Conservation (phyloP, 805 yeast species). For the Ogataea siamensis region DNA sequence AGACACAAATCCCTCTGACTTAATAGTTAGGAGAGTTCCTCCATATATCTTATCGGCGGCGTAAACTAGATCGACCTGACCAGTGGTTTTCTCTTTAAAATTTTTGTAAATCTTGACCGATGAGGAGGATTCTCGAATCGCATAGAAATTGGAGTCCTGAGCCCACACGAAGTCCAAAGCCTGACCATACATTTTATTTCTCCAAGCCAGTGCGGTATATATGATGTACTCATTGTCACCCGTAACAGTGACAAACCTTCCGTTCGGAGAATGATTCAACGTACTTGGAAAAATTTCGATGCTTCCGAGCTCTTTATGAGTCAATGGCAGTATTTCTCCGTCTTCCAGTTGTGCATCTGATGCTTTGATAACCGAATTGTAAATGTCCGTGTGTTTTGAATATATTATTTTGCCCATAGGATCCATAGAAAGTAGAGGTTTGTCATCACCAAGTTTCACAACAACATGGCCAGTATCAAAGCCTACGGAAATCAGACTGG, state of each 20-base stretch:
- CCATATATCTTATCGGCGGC: constrained; percentile 80
- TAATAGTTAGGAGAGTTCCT: constrained; percentile 85
- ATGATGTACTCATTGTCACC: constrained; percentile 98
- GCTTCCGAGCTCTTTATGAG: constrained; percentile 88
- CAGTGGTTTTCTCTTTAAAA: constrained; percentile 72
- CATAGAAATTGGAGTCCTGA: constrained; percentile 82
- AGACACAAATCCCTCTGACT: constrained; percentile 78
- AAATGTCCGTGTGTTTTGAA: constrained; percentile 88
- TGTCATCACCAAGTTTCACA: constrained; percentile 87
- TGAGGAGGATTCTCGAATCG: constrained; percentile 68
- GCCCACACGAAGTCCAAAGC: constrained; percentile 96
- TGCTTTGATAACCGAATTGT: constrained; percentile 72
- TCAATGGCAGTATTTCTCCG: constrained; percentile 75
- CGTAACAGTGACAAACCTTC: constrained; percentile 92
- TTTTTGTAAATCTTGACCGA: constrained; percentile 73
- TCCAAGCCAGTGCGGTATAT: constrained; percentile 97
- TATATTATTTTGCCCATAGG: constrained; percentile 87
- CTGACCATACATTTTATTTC: constrained; percentile 88
- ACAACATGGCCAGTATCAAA: constrained; percentile 94
- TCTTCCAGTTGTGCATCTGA: constrained; percentile 65
- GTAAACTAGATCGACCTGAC: constrained; percentile 62
- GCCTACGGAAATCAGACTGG: constrained; percentile 85
- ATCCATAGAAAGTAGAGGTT: constrained; percentile 92
- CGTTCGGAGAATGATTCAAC: constrained; percentile 91
- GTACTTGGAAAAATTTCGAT: constrained; percentile 91